Evolutionary conservation across 2,329 filamentous ascomycete species (phyloP), one percentile per base, ranked within the genome.

Genomic region (Phaeoacremonium minimum): DNA sequence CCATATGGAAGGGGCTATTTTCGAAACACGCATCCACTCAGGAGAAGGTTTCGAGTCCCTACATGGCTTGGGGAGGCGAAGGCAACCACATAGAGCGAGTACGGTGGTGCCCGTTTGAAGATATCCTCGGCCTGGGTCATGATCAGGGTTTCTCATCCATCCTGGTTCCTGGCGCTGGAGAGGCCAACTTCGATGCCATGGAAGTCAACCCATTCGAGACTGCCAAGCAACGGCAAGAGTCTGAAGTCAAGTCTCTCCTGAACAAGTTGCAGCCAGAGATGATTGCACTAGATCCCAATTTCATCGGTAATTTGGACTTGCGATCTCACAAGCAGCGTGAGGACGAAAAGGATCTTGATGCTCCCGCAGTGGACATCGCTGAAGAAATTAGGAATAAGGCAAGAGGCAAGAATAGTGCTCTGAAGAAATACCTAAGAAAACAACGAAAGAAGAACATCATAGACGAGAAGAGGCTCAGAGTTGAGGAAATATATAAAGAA

Each of bases 241-340:
- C 77, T 34, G 93, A 98, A 63, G 89, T 98, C 59, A 88, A 86
- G 68, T 73, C 77, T 11, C 73, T 98, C 46, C 78, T 98, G 50
- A 95, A 94, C 72, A 98, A 98, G 69, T 73, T 98, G 32, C 81
- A 90, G 53, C 91, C 93, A 4, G 91, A 95, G 56, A 98, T 97
- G 88, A 98, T 98, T 45, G 87, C 88, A 2, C 71, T 98, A 15
- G 84, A 98, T 56, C 91, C 93, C 48, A 85, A 93, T 61, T 94
- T 89, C 56, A 80, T 98, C 50, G 93, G 93, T 37, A 87, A 82
- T 48, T 72, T 98, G 19, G 90, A 98, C 57, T 69, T 89, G 39
- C 77, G 86, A 34, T 87, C 84, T 22, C 80, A 90, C 42, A 75
- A 86, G 65, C 83, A 93, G 67, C 75, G 83, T 33, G 75, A 80